These are phyloP conservation scores for Suhomyces yuchorum DNA, from an alignment of 1,139 yeast genomes.

Conservation along the genomic window DNA sequence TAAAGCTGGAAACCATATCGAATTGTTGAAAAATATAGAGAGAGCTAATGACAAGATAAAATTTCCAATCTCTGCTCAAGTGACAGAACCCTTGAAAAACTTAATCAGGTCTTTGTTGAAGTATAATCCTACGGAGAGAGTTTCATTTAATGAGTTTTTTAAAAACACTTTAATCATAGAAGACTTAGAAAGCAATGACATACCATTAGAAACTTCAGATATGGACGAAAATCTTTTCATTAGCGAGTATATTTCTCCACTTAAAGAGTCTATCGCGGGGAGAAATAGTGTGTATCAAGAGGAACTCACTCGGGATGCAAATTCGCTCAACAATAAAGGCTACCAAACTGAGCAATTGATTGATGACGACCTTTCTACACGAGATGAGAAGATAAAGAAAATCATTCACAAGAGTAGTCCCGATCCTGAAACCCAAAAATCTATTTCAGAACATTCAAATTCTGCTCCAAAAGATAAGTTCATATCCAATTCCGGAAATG, in stretches of 20 bases:
- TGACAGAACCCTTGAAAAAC: slow-evolving; percentile 63
- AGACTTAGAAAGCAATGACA: slow-evolving; percentile 50
- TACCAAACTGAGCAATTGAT: background rate
- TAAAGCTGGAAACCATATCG: slow-evolving; percentile 89
- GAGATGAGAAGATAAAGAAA: slow-evolving; percentile 50
- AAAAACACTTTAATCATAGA: slow-evolving; percentile 55
- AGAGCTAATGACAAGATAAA: slow-evolving; percentile 72
- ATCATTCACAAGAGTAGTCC: slow-evolving; percentile 49
- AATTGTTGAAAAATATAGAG: slow-evolving; percentile 81
- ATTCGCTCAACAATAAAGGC: background rate
- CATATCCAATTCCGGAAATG: slow-evolving; percentile 26
- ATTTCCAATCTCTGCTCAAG: slow-evolving; percentile 67
- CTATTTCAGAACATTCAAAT: background rate
- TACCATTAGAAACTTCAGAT: slow-evolving; percentile 66
- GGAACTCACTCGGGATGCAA: slow-evolving; percentile 10
- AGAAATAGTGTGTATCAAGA: background rate
- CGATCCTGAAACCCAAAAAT: slow-evolving; percentile 30
- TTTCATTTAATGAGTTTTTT: slow-evolving; percentile 87
- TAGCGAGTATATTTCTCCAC: slow-evolving; percentile 68
- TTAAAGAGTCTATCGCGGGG: slow-evolving; percentile 8
- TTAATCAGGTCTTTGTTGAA: slow-evolving; percentile 76
- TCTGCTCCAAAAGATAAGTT: background rate
- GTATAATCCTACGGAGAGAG: slow-evolving; percentile 83
- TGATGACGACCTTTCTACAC: slow-evolving; percentile 3
- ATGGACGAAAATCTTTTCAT: slow-evolving; percentile 80